These are phyloP conservation scores for Pseudogymnoascus sp. DNA, from an alignment of 2,329 filamentous ascomycete genomes.

Conservation along the genomic window DNA sequence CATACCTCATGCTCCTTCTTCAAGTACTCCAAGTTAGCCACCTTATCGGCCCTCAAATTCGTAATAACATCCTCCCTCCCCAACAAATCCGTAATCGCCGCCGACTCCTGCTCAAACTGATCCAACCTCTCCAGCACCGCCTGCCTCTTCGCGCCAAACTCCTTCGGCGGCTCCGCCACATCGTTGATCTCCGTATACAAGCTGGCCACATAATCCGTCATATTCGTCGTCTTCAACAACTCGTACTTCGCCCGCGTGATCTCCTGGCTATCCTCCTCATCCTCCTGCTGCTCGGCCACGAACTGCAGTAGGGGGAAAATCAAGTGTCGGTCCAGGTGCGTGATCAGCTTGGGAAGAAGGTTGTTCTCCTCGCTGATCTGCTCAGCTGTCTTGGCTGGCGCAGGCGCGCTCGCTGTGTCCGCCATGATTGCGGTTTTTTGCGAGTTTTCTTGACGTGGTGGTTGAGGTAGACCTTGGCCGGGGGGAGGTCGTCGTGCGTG, in stretches of 20 bases:
- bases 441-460: neutral
- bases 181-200: constrained; percentile 86
- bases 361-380: constrained; percentile 43
- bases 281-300: constrained; percentile 59
- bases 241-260: constrained; percentile 85
- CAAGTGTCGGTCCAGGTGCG: constrained; percentile 89
- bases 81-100: constrained; percentile 81
- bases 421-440: constrained; percentile 40
- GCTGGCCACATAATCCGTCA: constrained; percentile 95
- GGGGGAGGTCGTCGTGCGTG: constrained; percentile 13
- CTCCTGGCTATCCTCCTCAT: constrained; percentile 68
- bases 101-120: constrained; percentile 78
- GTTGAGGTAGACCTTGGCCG: neutral
- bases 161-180: constrained; percentile 68
- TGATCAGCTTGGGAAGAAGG: constrained; percentile 80
- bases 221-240: constrained; percentile 94
- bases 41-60: constrained; percentile 91
- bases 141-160: constrained; percentile 85
- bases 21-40: constrained; percentile 95
- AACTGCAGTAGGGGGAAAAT: constrained; percentile 97
- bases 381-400: constrained; percentile 41
- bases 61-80: constrained; percentile 84
- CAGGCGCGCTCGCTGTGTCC: constrained; percentile 32
- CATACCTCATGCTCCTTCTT: constrained; percentile 90
- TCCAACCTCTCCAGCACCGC: constrained; percentile 78